Base-by-base conservation (phyloP, 2,329 filamentous ascomycete species). In the Botrytis squamosa region DNA sequence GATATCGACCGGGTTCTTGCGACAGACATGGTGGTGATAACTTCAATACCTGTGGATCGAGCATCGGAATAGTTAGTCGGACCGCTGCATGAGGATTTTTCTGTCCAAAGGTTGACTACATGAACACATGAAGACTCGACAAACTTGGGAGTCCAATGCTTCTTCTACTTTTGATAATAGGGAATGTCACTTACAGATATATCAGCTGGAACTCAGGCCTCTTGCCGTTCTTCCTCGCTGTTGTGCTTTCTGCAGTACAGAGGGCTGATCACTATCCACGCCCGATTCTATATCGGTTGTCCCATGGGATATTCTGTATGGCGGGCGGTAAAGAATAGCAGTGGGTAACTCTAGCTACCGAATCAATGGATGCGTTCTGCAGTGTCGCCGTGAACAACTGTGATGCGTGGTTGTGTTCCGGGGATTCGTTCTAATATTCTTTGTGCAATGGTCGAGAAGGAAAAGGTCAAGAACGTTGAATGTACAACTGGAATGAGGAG, bases 1-100 rank as follows among this genome's bases (percentile, higher is more conserved):
- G 89, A 88, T 76, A 86, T 83, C 78, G 88, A 88, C 81, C 87
- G 88, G 82, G 88, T 88, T 83, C 87, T 88, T 83, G 81, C 83
- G 83, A 82, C 79, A 80, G 82, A 82, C 70, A 75, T 71, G 76
- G 75, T 74, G 73, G 77, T 73, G 76, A 76, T 79, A 76, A 80
- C 78, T 79, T 75, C 74, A 63, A 72, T 73, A 73, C 74, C 70
- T 71, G 60, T 52, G 60, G 44, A 66, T 65, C 38, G 44, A 76
- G 75, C 72, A 76, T 73, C 65, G 75, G 71, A 63, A 76, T 73
- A 75, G 77, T 81, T 75, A 82, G 80, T 78, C 78, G 77, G 78
- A 76, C 74, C 62, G 70, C 74, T 70, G 78, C 78, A 80, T 79
- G 71, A 74, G 71, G 14, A 29, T 72, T 70, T 74, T 73, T 76